A percentile compares a stretch with the other conserved stretches of the same genome.
phyloP scores from a whole-genome alignment of 2,329 filamentous ascomycete species.

The Penicillium decumbens region DNA sequence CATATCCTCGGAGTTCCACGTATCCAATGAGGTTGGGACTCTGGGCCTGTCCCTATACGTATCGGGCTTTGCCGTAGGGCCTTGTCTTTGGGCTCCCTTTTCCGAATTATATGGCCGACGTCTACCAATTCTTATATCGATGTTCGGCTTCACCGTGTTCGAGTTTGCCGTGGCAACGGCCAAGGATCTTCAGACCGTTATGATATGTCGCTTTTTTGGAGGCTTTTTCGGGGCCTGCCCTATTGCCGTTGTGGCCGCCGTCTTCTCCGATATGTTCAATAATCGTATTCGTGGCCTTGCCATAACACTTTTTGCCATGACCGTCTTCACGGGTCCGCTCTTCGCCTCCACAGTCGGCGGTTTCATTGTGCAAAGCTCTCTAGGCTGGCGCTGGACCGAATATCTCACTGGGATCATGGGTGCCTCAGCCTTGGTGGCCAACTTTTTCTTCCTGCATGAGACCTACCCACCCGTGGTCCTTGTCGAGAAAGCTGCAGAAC shows the following conservation, averaged over 20 bases:
- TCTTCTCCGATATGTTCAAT: conserved; percentile 56
- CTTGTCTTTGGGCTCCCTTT: conserved; percentile 50
- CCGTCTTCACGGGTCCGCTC: conserved; percentile 50
- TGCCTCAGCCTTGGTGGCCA: conserved; percentile 44
- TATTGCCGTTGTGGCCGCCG: conserved; percentile 50
- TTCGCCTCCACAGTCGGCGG: conserved; percentile 52
- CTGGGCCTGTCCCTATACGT: conserved; percentile 43
- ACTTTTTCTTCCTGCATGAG: conserved; percentile 52
- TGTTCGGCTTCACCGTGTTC: conserved; percentile 51
- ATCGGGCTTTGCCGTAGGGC: conserved; percentile 48
- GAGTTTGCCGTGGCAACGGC: conserved; percentile 46
- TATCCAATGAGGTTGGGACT: conserved; percentile 44
- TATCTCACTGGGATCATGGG: conserved; percentile 55
- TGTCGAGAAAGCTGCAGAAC: conserved; percentile 42
- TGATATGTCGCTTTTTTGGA: conserved; percentile 51
- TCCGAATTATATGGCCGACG: conserved; percentile 50
- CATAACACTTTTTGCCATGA: conserved; percentile 50
- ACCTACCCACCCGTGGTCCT: conserved; percentile 56
- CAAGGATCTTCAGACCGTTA: conserved; percentile 51
- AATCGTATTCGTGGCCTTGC: conserved; percentile 44
- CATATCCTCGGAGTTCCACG: conserved; percentile 56
- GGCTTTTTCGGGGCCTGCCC: conserved; percentile 54
- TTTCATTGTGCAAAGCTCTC: conserved; percentile 47
- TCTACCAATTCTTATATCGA: conserved; percentile 45
- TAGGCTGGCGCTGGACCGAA: conserved; percentile 53